Evolutionary conservation across 768 basidiomycete genomes (phyloP).

Genomic region (Dioszegia hungarica): DNA sequence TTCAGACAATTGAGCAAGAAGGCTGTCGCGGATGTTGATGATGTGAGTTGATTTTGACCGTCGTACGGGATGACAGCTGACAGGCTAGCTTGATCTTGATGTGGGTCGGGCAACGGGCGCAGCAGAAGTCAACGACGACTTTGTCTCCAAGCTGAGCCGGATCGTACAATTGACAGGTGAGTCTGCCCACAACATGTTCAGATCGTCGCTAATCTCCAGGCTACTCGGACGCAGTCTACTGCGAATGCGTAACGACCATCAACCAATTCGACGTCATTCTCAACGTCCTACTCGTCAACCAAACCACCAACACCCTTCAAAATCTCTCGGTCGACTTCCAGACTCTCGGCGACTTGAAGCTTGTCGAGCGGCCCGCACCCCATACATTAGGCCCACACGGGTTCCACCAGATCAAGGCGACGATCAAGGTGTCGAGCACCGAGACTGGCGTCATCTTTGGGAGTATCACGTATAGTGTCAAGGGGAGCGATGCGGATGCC

Average conservation of each 20-base stretch:
- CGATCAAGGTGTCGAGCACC: slow-evolving; percentile 94
- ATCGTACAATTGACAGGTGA: slow-evolving; percentile 88
- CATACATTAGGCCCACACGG: slow-evolving; percentile 92
- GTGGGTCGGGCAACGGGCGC: slow-evolving; percentile 83
- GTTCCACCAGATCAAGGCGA: slow-evolving; percentile 98
- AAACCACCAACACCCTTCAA: slow-evolving; percentile 86
- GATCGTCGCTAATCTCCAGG: slow-evolving; percentile 52
- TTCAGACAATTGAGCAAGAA: slow-evolving; percentile 98
- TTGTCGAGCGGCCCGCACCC: slow-evolving; percentile 89
- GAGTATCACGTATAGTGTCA: slow-evolving; percentile 92
- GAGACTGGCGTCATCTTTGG: slow-evolving; percentile 99
- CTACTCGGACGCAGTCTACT: slow-evolving; percentile 97
- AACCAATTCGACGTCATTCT: slow-evolving; percentile 95
- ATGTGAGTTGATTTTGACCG: slow-evolving; percentile 45
- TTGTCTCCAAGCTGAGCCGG: slow-evolving; percentile 85
- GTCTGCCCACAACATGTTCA: slow-evolving; percentile 10
- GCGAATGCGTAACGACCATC: slow-evolving; percentile 95
- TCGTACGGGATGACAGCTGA: slow-evolving; percentile 50
- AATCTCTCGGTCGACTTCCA: slow-evolving; percentile 97
- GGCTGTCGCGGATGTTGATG: slow-evolving; percentile 63
- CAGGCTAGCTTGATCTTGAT: slow-evolving; percentile 76
- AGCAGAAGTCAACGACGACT: slow-evolving; percentile 78
- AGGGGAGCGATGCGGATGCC: slow-evolving; percentile 64
- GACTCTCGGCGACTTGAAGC: slow-evolving; percentile 91
- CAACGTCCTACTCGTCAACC: slow-evolving; percentile 94